These are phyloP conservation scores for Berberis thunbergii DNA, from an alignment of 164 flowering plant species.

Conservation along the genomic window DNA sequence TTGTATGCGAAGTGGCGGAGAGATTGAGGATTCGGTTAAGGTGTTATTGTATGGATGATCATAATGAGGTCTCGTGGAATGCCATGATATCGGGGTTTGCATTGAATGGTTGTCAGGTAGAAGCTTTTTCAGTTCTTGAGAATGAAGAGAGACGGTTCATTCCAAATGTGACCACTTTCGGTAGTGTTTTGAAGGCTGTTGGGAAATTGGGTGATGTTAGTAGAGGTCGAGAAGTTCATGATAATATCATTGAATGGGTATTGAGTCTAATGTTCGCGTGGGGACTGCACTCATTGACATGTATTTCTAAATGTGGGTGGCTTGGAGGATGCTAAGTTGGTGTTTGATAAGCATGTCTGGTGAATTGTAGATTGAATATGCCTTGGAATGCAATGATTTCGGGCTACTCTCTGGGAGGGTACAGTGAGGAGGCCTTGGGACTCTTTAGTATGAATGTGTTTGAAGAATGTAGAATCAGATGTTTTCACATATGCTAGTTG, in stretches of 20 bases:
- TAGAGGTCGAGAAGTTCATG: constrained; percentile 36
- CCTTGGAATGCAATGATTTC: constrained; percentile 76
- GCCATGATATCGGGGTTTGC: constrained; percentile 51
- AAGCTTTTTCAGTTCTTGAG: constrained; percentile 32
- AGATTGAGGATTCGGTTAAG: too few species aligned
- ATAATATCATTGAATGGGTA: constrained; percentile 26
- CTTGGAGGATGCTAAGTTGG: constrained; percentile 30
- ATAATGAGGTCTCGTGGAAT: constrained; percentile 44
- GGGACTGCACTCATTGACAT: constrained; percentile 65
- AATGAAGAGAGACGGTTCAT: constrained; percentile 37
- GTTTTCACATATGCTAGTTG: constrained; percentile 45
- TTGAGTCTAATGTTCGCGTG: constrained; percentile 36
- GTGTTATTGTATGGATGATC: constrained; percentile 10
- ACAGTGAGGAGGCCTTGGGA: constrained; percentile 30
- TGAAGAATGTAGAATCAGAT: constrained; percentile 27
- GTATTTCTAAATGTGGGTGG: constrained; percentile 50
- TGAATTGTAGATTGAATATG: constrained; percentile 20
- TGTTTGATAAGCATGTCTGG: constrained; percentile 32
- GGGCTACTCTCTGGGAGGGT: constrained; percentile 33
- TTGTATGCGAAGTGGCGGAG: constrained; percentile 31
- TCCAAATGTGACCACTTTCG: constrained; percentile 34
- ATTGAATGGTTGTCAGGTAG: constrained; percentile 28
- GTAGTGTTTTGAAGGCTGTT: constrained; percentile 47
- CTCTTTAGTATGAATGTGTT: constrained; percentile 32
- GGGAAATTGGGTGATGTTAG: constrained; percentile 35